phyloP scores from a whole-genome alignment of 768 basidiomycete species.

The Podaxis sp. region DNA sequence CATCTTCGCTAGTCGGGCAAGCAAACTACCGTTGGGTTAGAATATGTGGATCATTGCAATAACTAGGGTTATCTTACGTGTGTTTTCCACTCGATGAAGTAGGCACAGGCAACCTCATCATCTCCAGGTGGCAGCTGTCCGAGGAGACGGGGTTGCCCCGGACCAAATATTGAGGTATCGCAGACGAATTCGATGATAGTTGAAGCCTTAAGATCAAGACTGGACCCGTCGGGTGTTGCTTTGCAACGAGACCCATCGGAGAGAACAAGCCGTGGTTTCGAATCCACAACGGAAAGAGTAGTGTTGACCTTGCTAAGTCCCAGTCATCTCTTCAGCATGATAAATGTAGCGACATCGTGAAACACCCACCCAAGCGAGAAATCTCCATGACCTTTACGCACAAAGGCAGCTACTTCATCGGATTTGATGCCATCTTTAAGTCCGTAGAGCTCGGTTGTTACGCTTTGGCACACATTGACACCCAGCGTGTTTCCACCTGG shows the following conservation, averaged over 20 bases:
- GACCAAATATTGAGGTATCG: slow-evolving; percentile 59
- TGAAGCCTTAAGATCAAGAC: slow-evolving; percentile 48
- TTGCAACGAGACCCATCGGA: slow-evolving; percentile 67
- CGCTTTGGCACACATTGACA: slow-evolving; percentile 66
- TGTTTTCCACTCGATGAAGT: slow-evolving; percentile 83
- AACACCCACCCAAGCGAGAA: slow-evolving; percentile 67
- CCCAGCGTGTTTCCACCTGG: slow-evolving; percentile 44
- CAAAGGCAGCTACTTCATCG: slow-evolving; percentile 60
- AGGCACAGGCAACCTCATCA: slow-evolving; percentile 70
- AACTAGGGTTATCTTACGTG: slow-evolving; percentile 47
- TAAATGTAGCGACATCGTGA: not conserved
- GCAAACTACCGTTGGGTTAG: slow-evolving; percentile 48
- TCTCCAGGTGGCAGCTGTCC: slow-evolving; percentile 67
- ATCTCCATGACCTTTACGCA: slow-evolving; percentile 61
- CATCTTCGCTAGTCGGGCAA: slow-evolving; percentile 64
- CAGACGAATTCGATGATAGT: slow-evolving; percentile 79
- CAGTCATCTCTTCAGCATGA: not conserved
- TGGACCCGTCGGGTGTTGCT: slow-evolving; percentile 33
- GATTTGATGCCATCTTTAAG: slow-evolving; percentile 51
- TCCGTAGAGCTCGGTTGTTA: slow-evolving; percentile 59
- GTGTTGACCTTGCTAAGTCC: slow-evolving; percentile 58
- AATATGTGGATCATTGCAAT: not conserved
- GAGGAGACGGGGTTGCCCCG: slow-evolving; percentile 55
- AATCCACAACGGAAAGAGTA: slow-evolving; percentile 53
- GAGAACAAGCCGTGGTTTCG: slow-evolving; percentile 55